A percentile compares a stretch with the other conserved stretches of the same genome.
These are phyloP conservation scores for Phialemoniopsis sp. DNA, from an alignment of 2,329 filamentous ascomycete species.

Conservation along the genomic window DNA sequence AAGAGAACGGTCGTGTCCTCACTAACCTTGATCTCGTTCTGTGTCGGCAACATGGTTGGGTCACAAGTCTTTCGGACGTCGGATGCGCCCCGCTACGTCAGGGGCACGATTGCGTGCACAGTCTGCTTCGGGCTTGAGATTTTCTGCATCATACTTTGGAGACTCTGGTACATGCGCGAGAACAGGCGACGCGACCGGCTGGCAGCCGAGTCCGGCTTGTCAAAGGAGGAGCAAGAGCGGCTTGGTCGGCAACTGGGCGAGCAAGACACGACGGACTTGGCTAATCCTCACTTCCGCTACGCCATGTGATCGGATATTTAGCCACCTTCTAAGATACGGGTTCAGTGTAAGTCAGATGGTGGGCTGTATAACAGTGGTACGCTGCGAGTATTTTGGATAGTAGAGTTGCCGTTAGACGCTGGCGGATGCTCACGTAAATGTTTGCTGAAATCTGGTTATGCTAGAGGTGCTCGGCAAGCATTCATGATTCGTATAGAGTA, in stretches of 20 bases:
- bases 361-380: too few relatives aligned
- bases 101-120: conserved; percentile 32
- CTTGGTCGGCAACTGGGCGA: conserved; percentile 27
- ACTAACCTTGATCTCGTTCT: conserved; percentile 40
- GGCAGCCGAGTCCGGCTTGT: conserved; percentile 21
- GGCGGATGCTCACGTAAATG: too few relatives aligned
- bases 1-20: conserved; percentile 40
- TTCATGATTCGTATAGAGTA: too few relatives aligned
- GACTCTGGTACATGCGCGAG: conserved; percentile 30
- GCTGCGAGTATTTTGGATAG: too few relatives aligned
- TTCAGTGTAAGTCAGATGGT: too few relatives aligned
- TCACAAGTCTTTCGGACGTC: conserved; percentile 37
- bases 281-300: conserved; percentile 26
- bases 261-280: conserved; percentile 29
- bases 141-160: conserved; percentile 30
- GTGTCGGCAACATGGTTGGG: conserved; percentile 41
- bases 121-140: conserved; percentile 31
- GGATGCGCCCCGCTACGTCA: conserved; percentile 38
- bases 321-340: too few relatives aligned
- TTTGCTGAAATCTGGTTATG: too few relatives aligned
- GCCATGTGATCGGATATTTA: too few relatives aligned
- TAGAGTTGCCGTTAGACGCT: too few relatives aligned
- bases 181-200: conserved; percentile 27
- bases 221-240: conserved; percentile 24
- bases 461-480: too few relatives aligned